Evolutionary conservation across 441 rosid genomes (phyloP).

Genomic region (Adansonia grandidieri): DNA sequence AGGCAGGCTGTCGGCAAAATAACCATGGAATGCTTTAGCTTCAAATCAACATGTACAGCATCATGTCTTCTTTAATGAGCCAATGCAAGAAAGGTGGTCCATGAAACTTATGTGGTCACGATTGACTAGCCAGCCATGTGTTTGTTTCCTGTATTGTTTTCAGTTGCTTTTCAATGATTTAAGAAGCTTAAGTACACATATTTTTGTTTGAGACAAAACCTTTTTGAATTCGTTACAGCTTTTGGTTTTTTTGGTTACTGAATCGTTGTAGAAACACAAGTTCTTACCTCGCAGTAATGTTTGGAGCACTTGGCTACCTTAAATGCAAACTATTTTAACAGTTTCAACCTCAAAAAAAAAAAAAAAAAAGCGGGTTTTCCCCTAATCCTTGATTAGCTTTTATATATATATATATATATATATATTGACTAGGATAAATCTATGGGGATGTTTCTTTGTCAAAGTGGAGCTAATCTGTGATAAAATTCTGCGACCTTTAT

Average conservation of each 20-base stretch:
- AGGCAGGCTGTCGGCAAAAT: slow-evolving; percentile 14
- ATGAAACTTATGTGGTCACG: slow-evolving; percentile 43
- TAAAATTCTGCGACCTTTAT: slow-evolving; percentile 33
- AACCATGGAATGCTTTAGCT: slow-evolving; percentile 31
- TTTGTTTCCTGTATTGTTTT: slow-evolving; percentile 21
- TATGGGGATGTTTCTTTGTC: slow-evolving; percentile 2
- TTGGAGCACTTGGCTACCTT: neutral
- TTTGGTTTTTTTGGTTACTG: neutral
- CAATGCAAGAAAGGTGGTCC: slow-evolving; percentile 44
- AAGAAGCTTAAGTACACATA: slow-evolving; percentile 15
- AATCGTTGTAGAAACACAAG: neutral
- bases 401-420: neutral
- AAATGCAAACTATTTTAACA: neutral
- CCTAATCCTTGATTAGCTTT: neutral
- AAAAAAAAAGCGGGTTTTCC: neutral
- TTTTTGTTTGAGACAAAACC: neutral
- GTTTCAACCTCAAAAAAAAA: too few relatives aligned
- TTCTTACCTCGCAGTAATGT: neutral
- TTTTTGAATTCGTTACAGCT: neutral
- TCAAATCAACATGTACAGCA: slow-evolving; percentile 16
- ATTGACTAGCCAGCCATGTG: slow-evolving; percentile 33
- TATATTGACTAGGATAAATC: neutral
- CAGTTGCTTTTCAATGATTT: slow-evolving; percentile 24
- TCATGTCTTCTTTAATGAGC: slow-evolving; percentile 31
- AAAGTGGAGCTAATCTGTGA: slow-evolving; percentile 22